A percentile compares a stretch with the other conserved stretches of the same genome.
Conservation (phyloP, 1,284 basidiomycete genomes). For the Mycena sp. region DNA sequence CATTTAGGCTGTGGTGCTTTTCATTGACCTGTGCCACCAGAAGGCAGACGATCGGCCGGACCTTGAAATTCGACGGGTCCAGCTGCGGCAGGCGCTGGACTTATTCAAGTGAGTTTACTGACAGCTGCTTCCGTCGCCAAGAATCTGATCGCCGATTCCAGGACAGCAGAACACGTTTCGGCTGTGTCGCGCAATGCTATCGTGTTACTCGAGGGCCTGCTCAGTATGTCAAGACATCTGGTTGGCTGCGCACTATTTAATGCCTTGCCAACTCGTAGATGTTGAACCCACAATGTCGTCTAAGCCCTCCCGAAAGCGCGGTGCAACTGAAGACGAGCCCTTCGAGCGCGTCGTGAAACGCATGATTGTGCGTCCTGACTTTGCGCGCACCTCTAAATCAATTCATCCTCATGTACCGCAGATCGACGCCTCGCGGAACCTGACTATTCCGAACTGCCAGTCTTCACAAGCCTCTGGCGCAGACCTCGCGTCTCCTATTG, state of each 20-base stretch:
- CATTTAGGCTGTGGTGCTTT: slow-evolving; percentile 38
- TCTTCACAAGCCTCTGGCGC: neutral
- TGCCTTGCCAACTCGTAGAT: slow-evolving; percentile 11
- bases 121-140: no score
- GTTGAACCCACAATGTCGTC: slow-evolving; percentile 34
- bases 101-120: slow-evolving; percentile 25
- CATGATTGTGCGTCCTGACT: slow-evolving; percentile 31
- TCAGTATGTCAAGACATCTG: slow-evolving; percentile 22
- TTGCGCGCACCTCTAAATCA: neutral
- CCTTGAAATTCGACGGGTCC: slow-evolving; percentile 19
- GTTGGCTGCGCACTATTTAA: neutral
- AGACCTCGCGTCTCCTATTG: neutral
- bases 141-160: slow-evolving; percentile 2
- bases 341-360: slow-evolving; percentile 36
- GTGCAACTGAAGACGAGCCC: slow-evolving; percentile 30
- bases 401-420: neutral
- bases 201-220: slow-evolving; percentile 33
- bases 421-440: slow-evolving; percentile 23
- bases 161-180: slow-evolving; percentile 36
- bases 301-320: slow-evolving; percentile 32
- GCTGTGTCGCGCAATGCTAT: slow-evolving; percentile 37
- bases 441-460: slow-evolving; percentile 1
- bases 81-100: slow-evolving; percentile 34
- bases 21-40: slow-evolving; percentile 37
- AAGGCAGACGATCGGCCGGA: slow-evolving; percentile 31